Evolutionary conservation across 2,329 filamentous ascomycete genomes (phyloP), one percentile per base, ranked within the genome.

Genomic region (Daldinia sp.): DNA sequence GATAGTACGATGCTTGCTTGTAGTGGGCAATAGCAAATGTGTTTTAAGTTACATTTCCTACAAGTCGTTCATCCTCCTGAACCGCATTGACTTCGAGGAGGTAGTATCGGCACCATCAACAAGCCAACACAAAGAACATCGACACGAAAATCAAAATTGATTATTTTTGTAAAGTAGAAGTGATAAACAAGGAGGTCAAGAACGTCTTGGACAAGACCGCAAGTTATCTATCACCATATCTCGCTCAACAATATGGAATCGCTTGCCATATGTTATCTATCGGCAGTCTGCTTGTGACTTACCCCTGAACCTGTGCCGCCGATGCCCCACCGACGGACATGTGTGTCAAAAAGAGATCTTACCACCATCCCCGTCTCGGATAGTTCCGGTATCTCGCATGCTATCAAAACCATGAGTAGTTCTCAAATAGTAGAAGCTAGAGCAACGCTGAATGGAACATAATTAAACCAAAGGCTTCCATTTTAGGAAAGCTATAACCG

Each of bases 401-500:
- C 13, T 4, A 57, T 28, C 42, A 48, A 41, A 35, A 51, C 46
- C 26, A 18, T 20, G 12, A 50, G 39, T 59, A n/a, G n/a, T 42
- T 50, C 41, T 41, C 50, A 15, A 48, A 30, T 37, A 62, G 26
- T 41, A 48, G 28, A 65, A 33, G n/a, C 44, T 48, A 60, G 30
- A 50, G 26, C 48, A 33, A 35, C 23, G 48, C 28, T 28, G 44
- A 28, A 63, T 65, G 55, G 62, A 50, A 67, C 58, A 39, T 63
- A 33, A 39, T 65, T 33, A 61, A 63, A 65, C 39, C 1, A 61
- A 26, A 64, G 6, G 23, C 53, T 23, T 53, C 61, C 48, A 18
- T 30, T 68, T 65, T 59, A 44, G 65, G 68, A 61, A 68, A 56
- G 12, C 33, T 50, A 65, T 53, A 50, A 54, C 58, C 60, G 55